phyloP scores from a whole-genome alignment of 768 basidiomycete genomes.

The Russula dissimulans region DNA sequence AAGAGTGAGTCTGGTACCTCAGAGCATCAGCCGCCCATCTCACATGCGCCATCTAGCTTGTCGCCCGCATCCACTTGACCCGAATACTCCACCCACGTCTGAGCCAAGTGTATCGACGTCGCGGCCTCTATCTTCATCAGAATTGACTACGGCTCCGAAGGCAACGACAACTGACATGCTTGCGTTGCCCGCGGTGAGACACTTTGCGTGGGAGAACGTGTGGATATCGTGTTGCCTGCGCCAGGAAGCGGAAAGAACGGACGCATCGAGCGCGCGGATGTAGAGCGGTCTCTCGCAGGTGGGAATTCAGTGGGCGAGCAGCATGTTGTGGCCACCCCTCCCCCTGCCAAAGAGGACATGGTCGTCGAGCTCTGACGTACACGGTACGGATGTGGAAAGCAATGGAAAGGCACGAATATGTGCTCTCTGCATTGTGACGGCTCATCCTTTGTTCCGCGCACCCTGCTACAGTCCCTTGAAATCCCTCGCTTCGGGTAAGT shows the following conservation, averaged over 20 bases:
- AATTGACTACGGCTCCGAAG: neutral
- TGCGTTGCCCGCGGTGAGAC: constrained; percentile 66
- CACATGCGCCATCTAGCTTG: constrained; percentile 14
- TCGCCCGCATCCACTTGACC: constrained; percentile 56
- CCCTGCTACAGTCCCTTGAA: constrained; percentile 52
- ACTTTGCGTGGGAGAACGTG: constrained; percentile 60
- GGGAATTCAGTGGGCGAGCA: constrained; percentile 14
- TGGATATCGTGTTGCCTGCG: constrained; percentile 48
- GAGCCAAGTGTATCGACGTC: neutral
- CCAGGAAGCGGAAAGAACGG: constrained; percentile 70
- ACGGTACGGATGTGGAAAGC: constrained; percentile 82
- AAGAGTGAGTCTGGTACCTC: neutral
- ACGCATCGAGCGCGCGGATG: constrained; percentile 64
- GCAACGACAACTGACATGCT: constrained; percentile 32
- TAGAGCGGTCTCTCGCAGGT: constrained; percentile 49
- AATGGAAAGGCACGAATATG: constrained; percentile 64
- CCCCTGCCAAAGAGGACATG: constrained; percentile 33
- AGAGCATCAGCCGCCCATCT: neutral
- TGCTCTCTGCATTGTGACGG: neutral
- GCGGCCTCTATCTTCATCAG: neutral
- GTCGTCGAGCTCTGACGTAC: constrained; percentile 69
- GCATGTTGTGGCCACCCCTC: neutral
- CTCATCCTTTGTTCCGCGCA: neutral
- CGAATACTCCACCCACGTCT: constrained; percentile 30
- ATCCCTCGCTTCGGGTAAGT: constrained; percentile 80